These are phyloP conservation scores for Phytophthora kernoviae DNA, from an alignment of 352 stramenopile species.

Conservation along the genomic window DNA sequence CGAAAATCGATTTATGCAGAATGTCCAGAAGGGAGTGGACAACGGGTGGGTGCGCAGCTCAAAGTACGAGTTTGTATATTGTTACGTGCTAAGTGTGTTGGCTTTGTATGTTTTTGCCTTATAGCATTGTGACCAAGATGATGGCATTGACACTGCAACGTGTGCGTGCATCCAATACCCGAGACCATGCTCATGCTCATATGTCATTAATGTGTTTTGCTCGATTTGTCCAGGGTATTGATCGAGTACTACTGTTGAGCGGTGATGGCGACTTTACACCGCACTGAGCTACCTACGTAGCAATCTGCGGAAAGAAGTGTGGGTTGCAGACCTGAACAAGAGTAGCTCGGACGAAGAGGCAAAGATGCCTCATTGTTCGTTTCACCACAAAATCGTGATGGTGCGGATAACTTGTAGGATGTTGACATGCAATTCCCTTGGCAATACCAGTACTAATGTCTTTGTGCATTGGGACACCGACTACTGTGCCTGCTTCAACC, in stretches of 20 bases:
- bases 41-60: slow-evolving; percentile 73
- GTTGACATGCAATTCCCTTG: too few species aligned
- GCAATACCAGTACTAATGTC: too few species aligned
- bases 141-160: slow-evolving; percentile 62
- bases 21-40: slow-evolving; percentile 79
- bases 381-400: too few species aligned
- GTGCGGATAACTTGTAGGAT: too few species aligned
- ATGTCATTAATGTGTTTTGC: not conserved
- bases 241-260: slow-evolving; percentile 12
- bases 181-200: not conserved
- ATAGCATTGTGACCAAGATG: slow-evolving; percentile 74
- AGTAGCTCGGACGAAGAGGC: too few species aligned
- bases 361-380: too few species aligned
- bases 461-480: too few species aligned
- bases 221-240: not conserved
- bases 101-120: not conserved
- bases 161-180: slow-evolving; percentile 24
- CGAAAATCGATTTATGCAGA: slow-evolving; percentile 54
- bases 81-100: too few species aligned
- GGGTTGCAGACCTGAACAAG: slow-evolving; percentile 32
- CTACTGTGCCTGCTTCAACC: too few species aligned
- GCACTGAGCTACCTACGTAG: slow-evolving; percentile 68
- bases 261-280: slow-evolving; percentile 81
- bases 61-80: too few species aligned
- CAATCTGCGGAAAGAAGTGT: slow-evolving; percentile 63